A percentile compares a stretch with the other conserved stretches of the same genome.
Evolutionary conservation across 2,329 filamentous ascomycete genomes (phyloP).

Genomic region (Apiospora rasikravindrae): DNA sequence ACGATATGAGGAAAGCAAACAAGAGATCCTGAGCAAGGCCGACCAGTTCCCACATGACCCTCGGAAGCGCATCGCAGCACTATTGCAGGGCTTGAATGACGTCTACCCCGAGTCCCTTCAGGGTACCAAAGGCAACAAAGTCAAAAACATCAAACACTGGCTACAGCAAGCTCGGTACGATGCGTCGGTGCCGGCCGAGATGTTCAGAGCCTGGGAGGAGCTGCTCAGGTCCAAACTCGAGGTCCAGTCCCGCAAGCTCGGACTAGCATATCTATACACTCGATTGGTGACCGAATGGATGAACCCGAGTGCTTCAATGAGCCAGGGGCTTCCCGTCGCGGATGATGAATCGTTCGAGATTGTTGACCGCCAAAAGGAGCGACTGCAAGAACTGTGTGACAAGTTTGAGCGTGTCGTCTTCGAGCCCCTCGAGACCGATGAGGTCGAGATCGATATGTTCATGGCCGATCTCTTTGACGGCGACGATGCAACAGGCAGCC

Average conservation of each 20-base stretch:
- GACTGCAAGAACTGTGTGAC: constrained; percentile 43
- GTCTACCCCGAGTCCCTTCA: constrained; percentile 22
- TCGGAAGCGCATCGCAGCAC: constrained; percentile 23
- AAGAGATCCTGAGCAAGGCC: constrained; percentile 22
- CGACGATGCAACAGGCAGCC: constrained; percentile 33
- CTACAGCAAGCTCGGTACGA: constrained; percentile 44
- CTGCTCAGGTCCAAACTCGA: constrained; percentile 40
- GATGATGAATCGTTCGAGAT: constrained; percentile 37
- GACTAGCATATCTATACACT: constrained; percentile 42
- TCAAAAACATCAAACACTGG: constrained; percentile 41
- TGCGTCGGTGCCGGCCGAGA: constrained; percentile 40
- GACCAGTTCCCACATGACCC: constrained; percentile 22
- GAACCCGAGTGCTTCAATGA: constrained; percentile 32
- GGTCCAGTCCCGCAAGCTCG: constrained; percentile 42
- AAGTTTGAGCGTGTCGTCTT: constrained; percentile 47
- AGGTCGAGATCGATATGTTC: constrained; percentile 38
- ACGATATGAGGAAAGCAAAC: constrained; percentile 24
- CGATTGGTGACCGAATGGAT: constrained; percentile 47
- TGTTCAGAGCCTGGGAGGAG: constrained; percentile 38
- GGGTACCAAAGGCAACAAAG: neutral
- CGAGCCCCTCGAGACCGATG: constrained; percentile 40
- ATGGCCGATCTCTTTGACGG: constrained; percentile 38
- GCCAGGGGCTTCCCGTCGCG: constrained; percentile 13
- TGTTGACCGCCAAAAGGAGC: constrained; percentile 42
- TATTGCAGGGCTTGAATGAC: constrained; percentile 24